Percentiles rank a stretch among this genome's conserved stretches.
phyloP scores from a whole-genome alignment of 768 basidiomycete genomes.

The Suillus subluteus region DNA sequence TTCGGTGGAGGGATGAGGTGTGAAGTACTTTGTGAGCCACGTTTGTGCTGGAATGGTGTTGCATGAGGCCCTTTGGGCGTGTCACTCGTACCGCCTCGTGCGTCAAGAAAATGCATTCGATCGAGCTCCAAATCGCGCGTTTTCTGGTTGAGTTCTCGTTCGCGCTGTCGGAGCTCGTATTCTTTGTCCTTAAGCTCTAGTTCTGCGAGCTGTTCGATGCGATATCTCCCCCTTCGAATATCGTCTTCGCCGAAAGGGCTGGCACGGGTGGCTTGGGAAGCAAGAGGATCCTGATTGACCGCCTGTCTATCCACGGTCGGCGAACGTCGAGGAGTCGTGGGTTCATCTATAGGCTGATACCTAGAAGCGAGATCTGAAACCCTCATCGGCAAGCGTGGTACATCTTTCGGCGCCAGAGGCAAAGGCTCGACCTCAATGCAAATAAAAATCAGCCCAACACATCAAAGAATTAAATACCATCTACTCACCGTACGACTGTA shows the following conservation, averaged over 20 bases:
- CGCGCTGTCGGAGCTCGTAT: constrained; percentile 51
- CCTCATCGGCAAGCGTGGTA: constrained; percentile 65
- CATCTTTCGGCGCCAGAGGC: constrained; percentile 61
- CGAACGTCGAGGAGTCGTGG: constrained; percentile 46
- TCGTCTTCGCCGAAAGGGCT: constrained; percentile 26
- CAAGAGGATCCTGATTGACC: constrained; percentile 26
- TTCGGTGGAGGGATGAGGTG: constrained; percentile 28
- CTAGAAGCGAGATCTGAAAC: constrained; percentile 66
- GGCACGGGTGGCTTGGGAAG: constrained; percentile 23
- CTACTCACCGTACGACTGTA: constrained; percentile 59
- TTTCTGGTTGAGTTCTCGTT: constrained; percentile 56
- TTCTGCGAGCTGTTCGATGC: constrained; percentile 54
- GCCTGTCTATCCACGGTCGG: constrained; percentile 35
- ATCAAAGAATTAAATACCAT: constrained; percentile 9
- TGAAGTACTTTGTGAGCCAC: constrained; percentile 33
- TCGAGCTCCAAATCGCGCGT: constrained; percentile 63
- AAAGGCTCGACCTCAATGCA: constrained; percentile 47
- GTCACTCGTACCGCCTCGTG: constrained; percentile 36
- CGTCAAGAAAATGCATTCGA: constrained; percentile 43
- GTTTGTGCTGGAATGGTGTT: constrained; percentile 29
- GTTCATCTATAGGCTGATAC: constrained; percentile 53
- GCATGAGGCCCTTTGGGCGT: constrained; percentile 31
- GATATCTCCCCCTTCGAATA: constrained; percentile 39
- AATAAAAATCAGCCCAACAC: constrained; percentile 10
- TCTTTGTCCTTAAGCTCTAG: constrained; percentile 61